Evolutionary conservation across 306 rosid genomes (phyloP).

Genomic region (Dryas octopetala): DNA sequence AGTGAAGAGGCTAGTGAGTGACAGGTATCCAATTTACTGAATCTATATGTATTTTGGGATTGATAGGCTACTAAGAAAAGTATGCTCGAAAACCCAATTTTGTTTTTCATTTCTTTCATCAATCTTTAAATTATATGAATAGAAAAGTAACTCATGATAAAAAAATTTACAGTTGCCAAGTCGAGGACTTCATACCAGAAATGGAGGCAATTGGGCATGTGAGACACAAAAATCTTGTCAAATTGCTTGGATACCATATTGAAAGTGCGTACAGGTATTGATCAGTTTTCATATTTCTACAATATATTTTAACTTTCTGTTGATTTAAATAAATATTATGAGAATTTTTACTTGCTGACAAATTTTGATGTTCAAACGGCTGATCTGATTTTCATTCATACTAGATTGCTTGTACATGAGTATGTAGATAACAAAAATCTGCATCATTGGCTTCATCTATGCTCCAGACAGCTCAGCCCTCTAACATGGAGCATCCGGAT

Average conservation of each 20-base stretch:
- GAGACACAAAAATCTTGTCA: constrained; percentile 54
- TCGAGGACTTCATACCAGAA: constrained; percentile 47
- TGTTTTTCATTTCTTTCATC: too few relatives aligned
- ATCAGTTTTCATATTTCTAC: neutral
- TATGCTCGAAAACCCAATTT: too few relatives aligned
- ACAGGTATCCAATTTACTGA: constrained; percentile 39
- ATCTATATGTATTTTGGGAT: neutral
- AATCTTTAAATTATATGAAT: neutral
- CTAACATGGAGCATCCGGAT: constrained; percentile 58
- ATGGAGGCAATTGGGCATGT: constrained; percentile 54
- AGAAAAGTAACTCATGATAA: neutral
- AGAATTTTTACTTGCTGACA: neutral
- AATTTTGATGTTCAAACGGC: neutral
- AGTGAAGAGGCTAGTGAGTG: constrained; percentile 43
- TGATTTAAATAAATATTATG: too few relatives aligned
- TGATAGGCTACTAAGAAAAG: too few relatives aligned
- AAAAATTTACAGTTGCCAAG: constrained; percentile 34
- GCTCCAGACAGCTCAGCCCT: constrained; percentile 43
- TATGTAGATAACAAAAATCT: constrained; percentile 58
- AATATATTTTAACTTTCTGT: too few relatives aligned
- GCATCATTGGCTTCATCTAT: constrained; percentile 62
- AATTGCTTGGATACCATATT: constrained; percentile 52
- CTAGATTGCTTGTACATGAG: constrained; percentile 56
- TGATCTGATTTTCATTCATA: neutral
- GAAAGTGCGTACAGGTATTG: constrained; percentile 47